Evolutionary conservation across 2,329 filamentous ascomycete species (phyloP), one percentile per base, ranked within the genome.

Genomic region (Aspergillus udagawae): DNA sequence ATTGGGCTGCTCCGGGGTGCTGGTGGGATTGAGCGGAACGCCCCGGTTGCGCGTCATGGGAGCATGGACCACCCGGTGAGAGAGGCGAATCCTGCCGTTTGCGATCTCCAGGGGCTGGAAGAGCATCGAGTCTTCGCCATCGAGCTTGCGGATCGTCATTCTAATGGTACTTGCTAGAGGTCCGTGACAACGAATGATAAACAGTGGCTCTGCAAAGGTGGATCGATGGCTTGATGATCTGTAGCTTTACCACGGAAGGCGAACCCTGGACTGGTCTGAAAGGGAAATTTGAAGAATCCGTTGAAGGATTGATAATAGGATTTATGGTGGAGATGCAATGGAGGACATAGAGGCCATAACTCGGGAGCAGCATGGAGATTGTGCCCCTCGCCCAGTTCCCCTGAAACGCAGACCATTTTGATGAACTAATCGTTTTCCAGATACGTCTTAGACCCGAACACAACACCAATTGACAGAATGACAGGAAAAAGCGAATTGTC

Each of bases 1-100:
- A 65, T 78, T 81, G 48, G 76, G 78, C 57, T 70, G 76, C 60
- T 82, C 79, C 0, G 73, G 64, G 0, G 76, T 80, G 29, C 76
- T 79, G 7, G 70, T 64, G 12, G 70, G 60, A 10, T 74, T 75
- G 41, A 77, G 53, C 3, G 81, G 80, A 5, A 76, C 78, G 20
- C 80, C 79, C 27, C 83, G 77, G 62, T 80, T 80, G 20, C 83
- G 77, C 4, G 82, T 85, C 55, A 85, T 67, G 2, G 83, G 80
- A 1, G 81, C 79, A 61, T 80, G 67, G 48, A 82, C 72, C 25
- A 85, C 70, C 53, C 83, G 79, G 62, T 84, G 81, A 51, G 77
- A 73, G 32, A 86, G 77, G 9, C 68, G 68, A 47, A 80, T 74
- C 47, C 77, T 76, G 58, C 82, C 77, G 67, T 78, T 77, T 58